Evolutionary conservation across 83 land plant genomes (phyloP).

Genomic region (Larix sibirica): DNA sequence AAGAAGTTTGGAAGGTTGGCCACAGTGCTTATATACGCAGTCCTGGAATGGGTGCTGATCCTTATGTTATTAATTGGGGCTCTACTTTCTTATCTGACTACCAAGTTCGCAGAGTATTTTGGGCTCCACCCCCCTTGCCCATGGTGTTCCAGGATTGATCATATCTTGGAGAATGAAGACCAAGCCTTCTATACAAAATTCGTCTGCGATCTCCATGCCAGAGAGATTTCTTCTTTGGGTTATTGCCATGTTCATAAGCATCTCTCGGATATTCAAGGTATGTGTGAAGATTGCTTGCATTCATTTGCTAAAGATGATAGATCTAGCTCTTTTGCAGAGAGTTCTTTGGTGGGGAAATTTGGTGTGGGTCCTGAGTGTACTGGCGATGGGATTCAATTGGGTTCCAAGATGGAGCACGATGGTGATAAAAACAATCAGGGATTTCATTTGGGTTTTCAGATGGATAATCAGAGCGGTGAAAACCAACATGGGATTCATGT

Average conservation of each 20-base stretch:
- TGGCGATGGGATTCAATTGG: conserved; percentile 12
- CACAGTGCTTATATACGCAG: conserved; percentile 39
- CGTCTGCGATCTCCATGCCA: conserved; percentile 45
- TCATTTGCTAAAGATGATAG: conserved; percentile 42
- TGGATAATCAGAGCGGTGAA: conserved; percentile 3
- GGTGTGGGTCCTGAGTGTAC: conserved; percentile 20
- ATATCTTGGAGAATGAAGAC: conserved; percentile 41
- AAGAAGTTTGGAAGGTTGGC: conserved; percentile 15
- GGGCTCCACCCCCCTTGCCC: conserved; percentile 55
- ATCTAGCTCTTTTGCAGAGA: conserved; percentile 36
- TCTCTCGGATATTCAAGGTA: conserved; percentile 44
- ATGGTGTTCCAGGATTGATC: conserved; percentile 63
- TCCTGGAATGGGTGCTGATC: conserved; percentile 60
- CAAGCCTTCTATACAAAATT: conserved; percentile 29
- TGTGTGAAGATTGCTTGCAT: conserved; percentile 59
- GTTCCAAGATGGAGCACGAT: background rate
- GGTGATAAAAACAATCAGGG: background rate
- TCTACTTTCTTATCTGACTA: conserved; percentile 40
- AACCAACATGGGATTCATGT: background rate
- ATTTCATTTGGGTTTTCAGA: background rate
- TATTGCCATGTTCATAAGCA: conserved; percentile 50
- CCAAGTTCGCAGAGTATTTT: conserved; percentile 42
- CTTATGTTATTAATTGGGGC: conserved; percentile 43
- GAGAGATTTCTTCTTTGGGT: conserved; percentile 57
- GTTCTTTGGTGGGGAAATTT: conserved; percentile 38